Evolutionary conservation across 2,329 filamentous ascomycete species (phyloP).

Genomic region (Trichophyton equinum): DNA sequence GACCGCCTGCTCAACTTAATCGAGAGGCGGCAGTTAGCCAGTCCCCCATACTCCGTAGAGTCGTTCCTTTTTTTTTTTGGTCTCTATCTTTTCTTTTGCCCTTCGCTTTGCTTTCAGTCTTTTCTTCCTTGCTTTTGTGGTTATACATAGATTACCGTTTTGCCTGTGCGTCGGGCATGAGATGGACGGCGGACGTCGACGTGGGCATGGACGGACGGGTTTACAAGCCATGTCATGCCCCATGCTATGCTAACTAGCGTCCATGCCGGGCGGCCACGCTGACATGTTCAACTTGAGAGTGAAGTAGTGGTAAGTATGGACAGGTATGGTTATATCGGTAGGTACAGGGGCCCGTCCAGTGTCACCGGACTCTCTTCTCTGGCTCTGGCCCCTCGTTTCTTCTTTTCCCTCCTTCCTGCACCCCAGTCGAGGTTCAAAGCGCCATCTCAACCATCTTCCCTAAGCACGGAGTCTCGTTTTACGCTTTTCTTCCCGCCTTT

Average conservation of each 20-base stretch:
- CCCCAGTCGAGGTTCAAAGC: background rate
- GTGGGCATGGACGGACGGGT: background rate
- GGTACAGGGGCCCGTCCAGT: no score
- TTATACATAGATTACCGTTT: background rate
- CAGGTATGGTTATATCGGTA: no score
- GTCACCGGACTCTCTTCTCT: no score
- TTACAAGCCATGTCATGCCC: background rate
- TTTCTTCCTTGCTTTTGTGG: background rate
- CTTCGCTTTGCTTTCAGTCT: background rate
- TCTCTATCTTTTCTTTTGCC: background rate
- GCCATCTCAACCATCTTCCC: background rate
- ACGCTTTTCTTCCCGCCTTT: no score
- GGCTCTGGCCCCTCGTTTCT: no score
- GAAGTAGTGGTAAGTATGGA: no score
- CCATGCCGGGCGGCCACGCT: no score
- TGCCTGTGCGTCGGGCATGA: background rate
- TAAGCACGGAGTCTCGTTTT: no score
- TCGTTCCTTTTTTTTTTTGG: background rate
- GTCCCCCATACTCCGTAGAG: background rate
- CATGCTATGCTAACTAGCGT: background rate
- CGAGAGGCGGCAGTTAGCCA: background rate
- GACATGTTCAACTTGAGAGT: no score
- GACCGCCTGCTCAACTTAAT: constrained; percentile 1
- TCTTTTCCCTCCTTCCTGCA: no score
- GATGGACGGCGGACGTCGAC: background rate